Evolutionary conservation across 2,329 filamentous ascomycete genomes (phyloP).

Genomic region (Colletotrichum sp.): DNA sequence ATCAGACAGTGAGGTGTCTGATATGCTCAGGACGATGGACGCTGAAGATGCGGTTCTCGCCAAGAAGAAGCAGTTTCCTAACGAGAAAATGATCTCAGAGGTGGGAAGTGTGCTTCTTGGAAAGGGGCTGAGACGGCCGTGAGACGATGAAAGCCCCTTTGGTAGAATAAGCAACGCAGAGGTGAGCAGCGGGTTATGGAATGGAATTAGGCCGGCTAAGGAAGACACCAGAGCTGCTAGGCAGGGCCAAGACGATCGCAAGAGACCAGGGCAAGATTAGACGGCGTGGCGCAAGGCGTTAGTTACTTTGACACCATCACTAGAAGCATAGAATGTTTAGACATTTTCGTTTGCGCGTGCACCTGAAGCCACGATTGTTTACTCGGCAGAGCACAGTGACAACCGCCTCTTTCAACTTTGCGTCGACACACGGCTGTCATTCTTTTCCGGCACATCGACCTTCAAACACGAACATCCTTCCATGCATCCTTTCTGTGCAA

Average conservation of each 20-base stretch:
- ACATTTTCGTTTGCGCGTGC: not conserved
- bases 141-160: not conserved
- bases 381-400: not conserved
- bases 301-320: not conserved
- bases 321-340: not conserved
- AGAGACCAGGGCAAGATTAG: not conserved
- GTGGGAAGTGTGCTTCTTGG: constrained; percentile 57
- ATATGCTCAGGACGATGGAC: constrained; percentile 80
- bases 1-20: constrained; percentile 75
- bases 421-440: not conserved
- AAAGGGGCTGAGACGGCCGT: constrained; percentile 49
- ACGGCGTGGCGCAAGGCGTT: constrained; percentile 13
- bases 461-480: not conserved
- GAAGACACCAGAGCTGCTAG: not conserved
- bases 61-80: constrained; percentile 62
- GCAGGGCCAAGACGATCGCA: not conserved
- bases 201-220: not conserved
- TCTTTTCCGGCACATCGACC: not conserved
- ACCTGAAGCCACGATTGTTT: not conserved
- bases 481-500: not conserved
- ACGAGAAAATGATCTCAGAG: constrained; percentile 62
- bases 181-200: not conserved
- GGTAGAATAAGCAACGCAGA: not conserved
- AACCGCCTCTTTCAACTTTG: not conserved
- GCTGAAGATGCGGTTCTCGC: constrained; percentile 66